These are phyloP conservation scores for Prunus davidiana DNA, from an alignment of 306 rosid species.

Conservation along the genomic window DNA sequence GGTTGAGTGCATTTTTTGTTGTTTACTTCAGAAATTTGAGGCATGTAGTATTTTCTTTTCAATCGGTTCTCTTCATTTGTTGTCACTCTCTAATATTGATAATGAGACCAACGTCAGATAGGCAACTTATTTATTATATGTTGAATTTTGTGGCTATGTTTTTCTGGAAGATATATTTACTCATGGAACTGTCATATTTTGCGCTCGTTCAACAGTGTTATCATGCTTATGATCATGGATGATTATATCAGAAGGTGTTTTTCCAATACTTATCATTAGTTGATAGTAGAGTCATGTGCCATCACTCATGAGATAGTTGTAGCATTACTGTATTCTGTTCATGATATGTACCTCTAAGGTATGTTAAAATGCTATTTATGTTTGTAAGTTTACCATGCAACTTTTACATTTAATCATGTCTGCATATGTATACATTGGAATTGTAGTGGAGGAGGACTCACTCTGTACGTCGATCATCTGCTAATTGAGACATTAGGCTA, in stretches of 20 bases:
- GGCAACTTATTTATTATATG: background rate
- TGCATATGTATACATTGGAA: too few relatives aligned
- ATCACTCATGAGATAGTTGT: background rate
- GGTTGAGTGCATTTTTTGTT: background rate
- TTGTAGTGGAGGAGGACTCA: too few relatives aligned
- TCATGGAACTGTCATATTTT: slow-evolving; percentile 11
- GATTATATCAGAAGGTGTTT: slow-evolving; percentile 74
- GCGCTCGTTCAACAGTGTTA: slow-evolving; percentile 51
- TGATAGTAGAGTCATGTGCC: background rate
- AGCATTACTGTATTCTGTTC: too few relatives aligned
- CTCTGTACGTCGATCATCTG: too few relatives aligned
- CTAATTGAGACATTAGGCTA: slow-evolving; percentile 14
- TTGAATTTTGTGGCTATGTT: background rate
- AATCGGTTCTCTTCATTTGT: background rate
- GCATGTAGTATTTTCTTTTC: too few relatives aligned
- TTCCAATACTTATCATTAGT: slow-evolving; percentile 13
- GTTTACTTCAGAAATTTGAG: background rate
- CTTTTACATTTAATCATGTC: too few relatives aligned
- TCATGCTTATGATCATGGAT: slow-evolving; percentile 83
- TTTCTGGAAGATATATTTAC: background rate
- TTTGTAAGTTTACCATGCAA: too few relatives aligned
- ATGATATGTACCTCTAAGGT: too few relatives aligned
- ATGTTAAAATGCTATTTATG: too few relatives aligned
- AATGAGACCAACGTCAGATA: background rate
- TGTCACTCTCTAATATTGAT: background rate